A percentile compares a stretch with the other conserved stretches of the same genome.
phyloP scores from a whole-genome alignment of 2,329 filamentous ascomycete species.

The Cladosporium halotolerans region DNA sequence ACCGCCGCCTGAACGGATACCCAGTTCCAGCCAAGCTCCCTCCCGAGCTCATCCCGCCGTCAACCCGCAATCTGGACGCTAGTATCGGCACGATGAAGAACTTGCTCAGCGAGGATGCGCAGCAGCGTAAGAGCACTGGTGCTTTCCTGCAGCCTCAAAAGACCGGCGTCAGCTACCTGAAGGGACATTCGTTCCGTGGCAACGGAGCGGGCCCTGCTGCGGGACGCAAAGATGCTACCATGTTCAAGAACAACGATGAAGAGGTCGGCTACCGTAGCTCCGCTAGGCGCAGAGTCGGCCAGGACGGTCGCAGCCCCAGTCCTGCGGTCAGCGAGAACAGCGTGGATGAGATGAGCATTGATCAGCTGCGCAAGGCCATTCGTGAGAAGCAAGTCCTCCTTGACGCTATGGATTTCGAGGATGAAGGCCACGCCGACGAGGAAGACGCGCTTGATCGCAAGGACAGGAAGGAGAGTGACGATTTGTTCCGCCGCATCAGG shows the following conservation, averaged over 20 bases:
- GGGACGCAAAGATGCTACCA: conserved; percentile 84
- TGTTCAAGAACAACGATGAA: conserved; percentile 93
- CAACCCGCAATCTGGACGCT: conserved; percentile 84
- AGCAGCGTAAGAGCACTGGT: conserved; percentile 79
- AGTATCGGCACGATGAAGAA: conserved; percentile 91
- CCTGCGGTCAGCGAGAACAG: conserved; percentile 65
- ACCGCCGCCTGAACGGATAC: conserved; percentile 93
- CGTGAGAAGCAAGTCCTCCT: conserved; percentile 89
- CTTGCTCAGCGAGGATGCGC: conserved; percentile 81
- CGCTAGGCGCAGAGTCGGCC: conserved; percentile 75
- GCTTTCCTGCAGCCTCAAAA: conserved; percentile 88
- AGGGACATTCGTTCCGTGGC: conserved; percentile 79
- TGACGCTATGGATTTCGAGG: conserved; percentile 93
- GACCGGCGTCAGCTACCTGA: conserved; percentile 97
- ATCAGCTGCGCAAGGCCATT: conserved; percentile 88
- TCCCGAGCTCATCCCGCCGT: conserved; percentile 87
- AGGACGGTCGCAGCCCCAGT: conserved; percentile 64
- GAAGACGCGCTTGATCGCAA: conserved; percentile 86
- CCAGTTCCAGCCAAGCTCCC: conserved; percentile 82
- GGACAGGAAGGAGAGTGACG: conserved; percentile 86
- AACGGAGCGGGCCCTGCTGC: conserved; percentile 49
- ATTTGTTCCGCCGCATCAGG: conserved; percentile 85
- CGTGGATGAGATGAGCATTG: conserved; percentile 74
- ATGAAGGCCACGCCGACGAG: conserved; percentile 82
- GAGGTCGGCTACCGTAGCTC: conserved; percentile 83